Evolutionary conservation across 805 yeast species (phyloP), one percentile per base, ranked within the genome.

Genomic region (Hanseniaspora jakobsenii): DNA sequence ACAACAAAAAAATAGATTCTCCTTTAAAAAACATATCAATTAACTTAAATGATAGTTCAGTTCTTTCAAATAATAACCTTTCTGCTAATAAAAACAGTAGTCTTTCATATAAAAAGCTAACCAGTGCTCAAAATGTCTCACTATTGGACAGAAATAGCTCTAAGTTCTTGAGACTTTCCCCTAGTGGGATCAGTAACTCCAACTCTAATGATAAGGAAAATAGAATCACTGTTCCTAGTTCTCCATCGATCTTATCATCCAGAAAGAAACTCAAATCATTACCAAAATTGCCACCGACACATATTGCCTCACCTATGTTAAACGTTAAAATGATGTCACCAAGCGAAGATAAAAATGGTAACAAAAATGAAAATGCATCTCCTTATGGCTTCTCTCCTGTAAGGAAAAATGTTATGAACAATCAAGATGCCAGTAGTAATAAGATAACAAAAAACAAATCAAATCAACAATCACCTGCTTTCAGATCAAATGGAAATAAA

Each of bases 61-160:
- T 32, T 21, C 17, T 37, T 23, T 31, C 32, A n/a, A 30, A 32
- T 21, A 22, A 21, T n/a, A n/a, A n/a, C n/a, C n/a, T n/a, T 21
- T 23, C 23, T 14, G 26, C 22, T 23, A n/a, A 29, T 18, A 37
- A 28, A 18, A 37, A 16, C 18, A 22, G 31, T 8, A 22, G 19
- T 13, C 32, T 32, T 13, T 19, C 21, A 21, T 10, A 17, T 4
- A 14, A 21, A n/a, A 18, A 36, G 3, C 4, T 17, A 12, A 24
- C 13, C 17, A 27, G 36, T 28, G n/a, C n/a, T n/a, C n/a, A n/a
- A n/a, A n/a, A n/a, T n/a, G n/a, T n/a, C n/a, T 30, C 47, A 5
- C 21, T 32, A 13, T 30, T 43, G 22, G 40, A 43, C 17, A 29
- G 47, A 36, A 30, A 36, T 23, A 36, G 39, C 32, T 43, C 47